phyloP scores from a whole-genome alignment of 169 alveolate species.

The Plasmodium relictum region DNA sequence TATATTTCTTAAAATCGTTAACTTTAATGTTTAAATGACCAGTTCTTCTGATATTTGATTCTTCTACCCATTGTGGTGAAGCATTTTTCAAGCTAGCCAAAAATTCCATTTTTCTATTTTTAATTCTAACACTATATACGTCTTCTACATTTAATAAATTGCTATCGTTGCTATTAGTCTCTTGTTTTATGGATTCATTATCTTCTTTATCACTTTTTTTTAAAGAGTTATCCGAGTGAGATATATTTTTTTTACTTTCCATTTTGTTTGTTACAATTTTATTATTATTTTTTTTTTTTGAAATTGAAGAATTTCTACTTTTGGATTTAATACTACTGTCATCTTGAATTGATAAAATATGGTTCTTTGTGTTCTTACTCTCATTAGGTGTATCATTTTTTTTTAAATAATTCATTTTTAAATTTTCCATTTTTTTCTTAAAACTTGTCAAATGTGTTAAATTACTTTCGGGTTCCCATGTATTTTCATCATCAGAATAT shows the following conservation, averaged over 20 bases:
- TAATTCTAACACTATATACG: constrained; percentile 68
- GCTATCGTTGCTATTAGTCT: constrained; percentile 20
- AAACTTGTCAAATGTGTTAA: constrained; percentile 66
- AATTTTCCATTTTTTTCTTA: constrained; percentile 69
- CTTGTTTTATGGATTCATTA: constrained; percentile 46
- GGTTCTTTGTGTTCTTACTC: constrained; percentile 26
- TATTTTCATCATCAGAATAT: constrained; percentile 84
- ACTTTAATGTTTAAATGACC: constrained; percentile 73
- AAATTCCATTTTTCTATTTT: constrained; percentile 65
- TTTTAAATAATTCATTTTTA: constrained; percentile 40
- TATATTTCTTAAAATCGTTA: constrained; percentile 73
- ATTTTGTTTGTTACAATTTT: constrained; percentile 34
- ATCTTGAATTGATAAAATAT: constrained; percentile 26
- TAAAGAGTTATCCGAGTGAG: constrained; percentile 43
- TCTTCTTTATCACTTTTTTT: constrained; percentile 60
- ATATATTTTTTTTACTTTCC: constrained; percentile 31
- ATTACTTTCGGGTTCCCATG: constrained; percentile 88
- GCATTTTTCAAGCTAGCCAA: constrained; percentile 75
- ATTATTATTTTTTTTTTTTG: constrained; percentile 21
- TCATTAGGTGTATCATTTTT: constrained; percentile 34
- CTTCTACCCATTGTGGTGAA: constrained; percentile 75
- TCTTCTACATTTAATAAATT: constrained; percentile 71
- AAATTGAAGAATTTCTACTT: constrained; percentile 40
- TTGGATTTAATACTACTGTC: constrained; percentile 34
- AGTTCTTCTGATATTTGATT: constrained; percentile 63